Evolutionary conservation across 176 grass and related monocot genomes (phyloP), one percentile per base, ranked within the genome.

Genomic region (Microstegium vimineum): DNA sequence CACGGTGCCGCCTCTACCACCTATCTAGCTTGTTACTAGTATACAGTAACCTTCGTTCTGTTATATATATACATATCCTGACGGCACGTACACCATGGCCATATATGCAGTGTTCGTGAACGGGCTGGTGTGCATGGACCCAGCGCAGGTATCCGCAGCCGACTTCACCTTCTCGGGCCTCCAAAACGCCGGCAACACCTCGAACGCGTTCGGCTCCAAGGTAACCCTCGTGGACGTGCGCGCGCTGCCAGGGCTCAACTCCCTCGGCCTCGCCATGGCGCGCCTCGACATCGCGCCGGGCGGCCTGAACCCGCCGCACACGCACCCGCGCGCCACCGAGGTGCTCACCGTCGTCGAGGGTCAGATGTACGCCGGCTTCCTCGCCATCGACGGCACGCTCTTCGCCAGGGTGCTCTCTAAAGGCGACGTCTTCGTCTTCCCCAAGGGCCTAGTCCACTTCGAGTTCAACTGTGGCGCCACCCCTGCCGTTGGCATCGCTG

Each of bases 261-360:
- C 86, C 4, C 83, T 89, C 1, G 79, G 73, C 66, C 26, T 92
- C 74, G 34, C 90, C 27, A 47, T 92, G 23, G 86, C 62, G 23
- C 80, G 90, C 6, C 45, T 89, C 11, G 87, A 66, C 82, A 54
- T 85, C 47, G 87, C 75, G 1, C 83, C 90, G 0, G 54, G n/a
- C 38, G 83, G 87, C 11, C 31, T 86, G 25, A 83, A 86, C 78
- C 74, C 87, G 45, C 90, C 85, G 43, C 90, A 92, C 80, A 83
- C 71, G 57, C 87, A 92, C 80, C 83, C 87, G 11, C 87, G 79
- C 59, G 87, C 83, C 66, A 82, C 90, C 26, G 86, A 92, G 87
- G 67, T 92, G 52, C 52, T 84, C 34, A 78, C 83, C 42, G 47
- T 89, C 45, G 7, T 92, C 25, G 47, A 92, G 43, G 90, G 90